Evolutionary conservation across 345 rosid species (phyloP), one percentile per base, ranked within the genome.

Genomic region (Citropsis articulata): DNA sequence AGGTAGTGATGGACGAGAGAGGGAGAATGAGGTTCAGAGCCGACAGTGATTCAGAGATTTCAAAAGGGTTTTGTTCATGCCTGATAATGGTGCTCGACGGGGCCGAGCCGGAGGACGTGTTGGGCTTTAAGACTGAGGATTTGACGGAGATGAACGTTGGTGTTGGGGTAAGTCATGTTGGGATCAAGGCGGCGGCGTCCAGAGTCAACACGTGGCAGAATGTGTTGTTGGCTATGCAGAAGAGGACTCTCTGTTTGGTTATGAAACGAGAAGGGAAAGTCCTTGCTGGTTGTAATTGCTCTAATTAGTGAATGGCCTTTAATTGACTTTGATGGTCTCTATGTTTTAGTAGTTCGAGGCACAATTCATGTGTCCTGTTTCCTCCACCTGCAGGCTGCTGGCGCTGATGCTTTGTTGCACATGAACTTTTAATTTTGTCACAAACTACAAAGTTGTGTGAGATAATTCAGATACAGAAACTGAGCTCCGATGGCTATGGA

Each of bases 21-120:
- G 94, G 97, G 19, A 89, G 78, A 71, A 86, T 90, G 86, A 89
- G 93, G 74, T 91, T 93, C 72, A 83, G 79, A 76, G 94, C 94
- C 2, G 96, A 92, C 71, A 95, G 98, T 78, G 98, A 95, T 27
- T 95, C 98, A 2, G 98, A 95, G 89, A 92, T 95, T 71, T 88
- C 93, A 0, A 92, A 91, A 65, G 98, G 98, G 24, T 95, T 90
- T 63, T 83, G 90, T 61, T 89, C 91, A 24, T 95, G 98, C 80
- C 79, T 95, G 55, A 84, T 95, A 8, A 88, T 90, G 97, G 69
- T 89, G 84, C 90, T 93, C 56, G 95, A 95, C 79, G 98, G 94
- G 6, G 91, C 92, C 16, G 84, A 80, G 36, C 93, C 97, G 13
- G 94, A 88, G 82, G 99, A 93, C 86, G 94, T 95, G 30, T 33